Conservation (phyloP, 306 rosid genomes). For the Oxytropis ochrocephala region DNA sequence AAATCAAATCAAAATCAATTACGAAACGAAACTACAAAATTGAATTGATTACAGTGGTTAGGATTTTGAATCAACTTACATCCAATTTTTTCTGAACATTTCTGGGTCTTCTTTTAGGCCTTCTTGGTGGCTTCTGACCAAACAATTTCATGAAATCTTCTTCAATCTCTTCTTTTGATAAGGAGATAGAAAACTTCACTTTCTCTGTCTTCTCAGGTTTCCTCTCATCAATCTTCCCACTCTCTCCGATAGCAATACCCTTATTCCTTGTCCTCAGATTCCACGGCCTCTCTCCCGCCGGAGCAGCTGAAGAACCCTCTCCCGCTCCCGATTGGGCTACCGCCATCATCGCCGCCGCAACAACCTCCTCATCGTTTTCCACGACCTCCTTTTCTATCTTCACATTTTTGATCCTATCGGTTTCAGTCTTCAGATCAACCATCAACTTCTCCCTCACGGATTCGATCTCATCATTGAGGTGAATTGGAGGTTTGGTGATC, state of each 20-base stretch:
- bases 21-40: not conserved
- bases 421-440: constrained; percentile 73
- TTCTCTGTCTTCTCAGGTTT: constrained; percentile 44
- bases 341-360: not conserved
- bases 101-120: constrained; percentile 66
- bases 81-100: constrained; percentile 65
- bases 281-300: constrained; percentile 49
- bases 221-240: constrained; percentile 51
- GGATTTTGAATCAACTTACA: constrained; percentile 28
- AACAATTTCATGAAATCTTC: constrained; percentile 64
- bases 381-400: constrained; percentile 43
- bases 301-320: not conserved
- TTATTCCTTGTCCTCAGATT: constrained; percentile 60
- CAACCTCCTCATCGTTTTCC: not conserved
- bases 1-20: not conserved
- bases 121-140: constrained; percentile 67
- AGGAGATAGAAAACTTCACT: constrained; percentile 45
- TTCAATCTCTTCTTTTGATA: constrained; percentile 70
- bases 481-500: constrained; percentile 27
- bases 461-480: constrained; percentile 50
- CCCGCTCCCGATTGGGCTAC: not conserved
- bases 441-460: constrained; percentile 79
- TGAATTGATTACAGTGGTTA: no score
- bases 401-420: constrained; percentile 60
- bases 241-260: constrained; percentile 38